Percentiles rank a stretch among this genome's conserved stretches.
These are phyloP conservation scores for Rusavskia elegans DNA, from an alignment of 495 filamentous ascomycete species.

Conservation along the genomic window DNA sequence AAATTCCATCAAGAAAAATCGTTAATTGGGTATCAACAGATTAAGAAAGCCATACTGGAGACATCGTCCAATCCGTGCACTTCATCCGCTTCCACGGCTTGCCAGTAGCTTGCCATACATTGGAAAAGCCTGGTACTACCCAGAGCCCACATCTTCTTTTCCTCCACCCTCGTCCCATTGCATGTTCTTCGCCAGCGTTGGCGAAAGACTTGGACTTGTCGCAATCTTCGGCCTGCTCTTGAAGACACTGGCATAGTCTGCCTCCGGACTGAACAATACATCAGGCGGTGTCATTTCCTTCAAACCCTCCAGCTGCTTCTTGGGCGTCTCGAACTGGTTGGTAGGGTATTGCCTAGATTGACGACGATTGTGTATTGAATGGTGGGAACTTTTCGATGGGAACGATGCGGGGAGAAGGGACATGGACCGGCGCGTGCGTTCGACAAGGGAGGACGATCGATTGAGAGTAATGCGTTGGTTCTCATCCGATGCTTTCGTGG, in stretches of 20 bases:
- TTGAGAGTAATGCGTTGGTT: constrained; percentile 7
- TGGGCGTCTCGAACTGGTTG: constrained; percentile 46
- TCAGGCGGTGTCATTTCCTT: constrained; percentile 33
- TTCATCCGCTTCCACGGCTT: too few relatives aligned
- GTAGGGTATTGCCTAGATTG: constrained; percentile 38
- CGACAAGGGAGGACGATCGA: constrained; percentile 31
- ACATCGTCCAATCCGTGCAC: too few relatives aligned
- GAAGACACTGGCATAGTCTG: constrained; percentile 73
- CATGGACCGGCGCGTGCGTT: constrained; percentile 76
- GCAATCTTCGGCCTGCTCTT: constrained; percentile 68
- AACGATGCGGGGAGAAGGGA: constrained; percentile 30
- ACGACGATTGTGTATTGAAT: constrained; percentile 3
- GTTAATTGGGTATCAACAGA: too few relatives aligned
- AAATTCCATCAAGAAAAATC: too few relatives aligned
- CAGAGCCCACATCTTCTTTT: too few relatives aligned
- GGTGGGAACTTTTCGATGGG: constrained; percentile 22
- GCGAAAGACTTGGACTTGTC: constrained; percentile 37
- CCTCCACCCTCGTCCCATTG: too few relatives aligned
- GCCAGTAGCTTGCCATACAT: too few relatives aligned
- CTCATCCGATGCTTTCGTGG: not conserved
- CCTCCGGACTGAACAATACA: constrained; percentile 46
- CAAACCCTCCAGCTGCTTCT: constrained; percentile 11
- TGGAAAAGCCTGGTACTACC: too few relatives aligned
- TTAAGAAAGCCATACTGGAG: too few relatives aligned
- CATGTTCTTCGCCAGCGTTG: too few relatives aligned